A percentile compares a stretch with the other conserved stretches of the same genome.
Evolutionary conservation across 2,329 filamentous ascomycete species (phyloP).

Genomic region (Talaromyces sp.): DNA sequence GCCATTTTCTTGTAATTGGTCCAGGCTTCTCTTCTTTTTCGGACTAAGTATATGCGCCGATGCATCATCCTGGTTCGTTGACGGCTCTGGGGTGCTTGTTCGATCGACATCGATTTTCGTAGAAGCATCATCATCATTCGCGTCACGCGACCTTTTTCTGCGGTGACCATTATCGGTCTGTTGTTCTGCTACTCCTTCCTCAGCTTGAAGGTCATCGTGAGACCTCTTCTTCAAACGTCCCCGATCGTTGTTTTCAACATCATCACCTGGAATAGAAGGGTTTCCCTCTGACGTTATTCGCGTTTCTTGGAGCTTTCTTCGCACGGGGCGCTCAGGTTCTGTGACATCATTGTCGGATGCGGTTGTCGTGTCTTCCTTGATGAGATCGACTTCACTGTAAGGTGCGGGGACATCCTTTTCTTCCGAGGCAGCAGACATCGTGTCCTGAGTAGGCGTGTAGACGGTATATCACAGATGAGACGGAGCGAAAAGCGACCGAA

Average conservation of each 20-base stretch:
- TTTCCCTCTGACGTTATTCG: constrained; percentile 48
- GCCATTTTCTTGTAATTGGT: constrained; percentile 40
- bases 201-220: constrained; percentile 30
- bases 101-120: constrained; percentile 42
- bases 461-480: not conserved
- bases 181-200: constrained; percentile 25
- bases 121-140: constrained; percentile 27
- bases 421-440: constrained; percentile 20
- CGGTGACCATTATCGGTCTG: constrained; percentile 14
- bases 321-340: constrained; percentile 53
- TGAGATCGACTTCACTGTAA: constrained; percentile 20
- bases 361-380: constrained; percentile 19
- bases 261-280: constrained; percentile 19
- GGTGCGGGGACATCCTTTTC: constrained; percentile 17
- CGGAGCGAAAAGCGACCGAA: not conserved
- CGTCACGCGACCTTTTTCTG: constrained; percentile 20
- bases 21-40: constrained; percentile 44
- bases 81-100: constrained; percentile 27
- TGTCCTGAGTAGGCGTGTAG: not conserved
- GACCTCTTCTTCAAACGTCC: constrained; percentile 33
- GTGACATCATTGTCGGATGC: constrained; percentile 26
- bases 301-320: constrained; percentile 60
- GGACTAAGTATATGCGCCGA: constrained; percentile 31
- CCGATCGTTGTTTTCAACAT: constrained; percentile 21
- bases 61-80: constrained; percentile 18